These are phyloP conservation scores for Neofusicoccum ribis DNA, from an alignment of 2,329 filamentous ascomycete species.

Conservation along the genomic window DNA sequence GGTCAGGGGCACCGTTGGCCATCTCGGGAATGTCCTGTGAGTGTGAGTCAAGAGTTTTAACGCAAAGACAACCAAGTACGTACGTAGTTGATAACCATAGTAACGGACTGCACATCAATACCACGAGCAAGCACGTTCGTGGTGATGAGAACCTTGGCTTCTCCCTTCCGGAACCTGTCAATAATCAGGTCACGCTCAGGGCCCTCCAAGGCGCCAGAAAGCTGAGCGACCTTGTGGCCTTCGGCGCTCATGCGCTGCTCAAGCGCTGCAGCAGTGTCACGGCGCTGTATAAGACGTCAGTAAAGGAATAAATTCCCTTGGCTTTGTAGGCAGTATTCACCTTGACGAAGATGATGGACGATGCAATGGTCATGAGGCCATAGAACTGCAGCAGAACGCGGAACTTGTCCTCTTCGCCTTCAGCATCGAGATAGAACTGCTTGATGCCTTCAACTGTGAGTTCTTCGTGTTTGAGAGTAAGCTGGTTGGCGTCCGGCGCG, in stretches of 20 bases:
- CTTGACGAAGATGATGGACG: slow-evolving; percentile 97
- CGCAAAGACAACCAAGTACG: slow-evolving; percentile 26
- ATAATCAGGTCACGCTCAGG: slow-evolving; percentile 79
- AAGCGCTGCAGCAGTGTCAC: slow-evolving; percentile 82
- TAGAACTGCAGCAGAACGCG: slow-evolving; percentile 88
- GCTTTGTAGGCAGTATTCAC: slow-evolving; percentile 49
- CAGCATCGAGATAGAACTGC: slow-evolving; percentile 95
- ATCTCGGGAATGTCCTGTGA: slow-evolving; percentile 59
- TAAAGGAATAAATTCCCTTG: background rate
- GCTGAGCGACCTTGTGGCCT: slow-evolving; percentile 85
- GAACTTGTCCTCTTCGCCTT: slow-evolving; percentile 80
- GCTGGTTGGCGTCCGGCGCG: slow-evolving; percentile 80
- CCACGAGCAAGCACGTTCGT: slow-evolving; percentile 96
- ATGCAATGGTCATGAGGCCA: slow-evolving; percentile 92
- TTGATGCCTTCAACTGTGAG: slow-evolving; percentile 96
- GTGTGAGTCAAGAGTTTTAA: slow-evolving; percentile 22
- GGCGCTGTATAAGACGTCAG: slow-evolving; percentile 58
- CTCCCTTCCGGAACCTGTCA: slow-evolving; percentile 79
- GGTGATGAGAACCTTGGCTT: slow-evolving; percentile 94
- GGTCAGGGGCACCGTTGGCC: slow-evolving; percentile 71
- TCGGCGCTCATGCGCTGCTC: slow-evolving; percentile 82
- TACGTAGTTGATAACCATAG: slow-evolving; percentile 97
- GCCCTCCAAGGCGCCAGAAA: slow-evolving; percentile 88
- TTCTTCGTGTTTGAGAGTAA: slow-evolving; percentile 86
- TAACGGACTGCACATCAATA: slow-evolving; percentile 89